These are phyloP conservation scores for Ajuga chamaepitys DNA, from an alignment of 257 asterid genomes.

Conservation along the genomic window DNA sequence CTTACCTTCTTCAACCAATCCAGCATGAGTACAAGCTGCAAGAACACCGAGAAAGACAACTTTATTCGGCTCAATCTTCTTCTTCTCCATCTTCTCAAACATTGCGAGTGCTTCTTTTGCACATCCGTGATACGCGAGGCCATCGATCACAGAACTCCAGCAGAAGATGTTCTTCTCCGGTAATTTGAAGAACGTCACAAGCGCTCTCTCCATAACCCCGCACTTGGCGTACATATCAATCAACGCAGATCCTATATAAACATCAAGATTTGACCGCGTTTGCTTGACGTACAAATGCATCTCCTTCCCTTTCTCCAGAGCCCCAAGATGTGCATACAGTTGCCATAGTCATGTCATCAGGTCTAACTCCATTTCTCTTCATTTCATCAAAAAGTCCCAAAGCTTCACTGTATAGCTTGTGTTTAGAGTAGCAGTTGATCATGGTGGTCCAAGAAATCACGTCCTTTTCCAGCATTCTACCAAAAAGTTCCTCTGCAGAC, in stretches of 20 bases:
- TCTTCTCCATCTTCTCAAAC: constrained; percentile 49
- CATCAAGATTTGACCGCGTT: constrained; percentile 38
- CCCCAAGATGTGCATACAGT: constrained; percentile 82
- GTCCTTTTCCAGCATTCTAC: constrained; percentile 43
- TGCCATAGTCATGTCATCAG: constrained; percentile 77
- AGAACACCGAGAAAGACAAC: constrained; percentile 68
- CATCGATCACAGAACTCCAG: constrained; percentile 77
- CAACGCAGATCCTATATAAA: constrained; percentile 63
- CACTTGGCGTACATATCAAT: constrained; percentile 85
- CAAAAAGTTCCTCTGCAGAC: constrained; percentile 53
- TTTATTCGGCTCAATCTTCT: constrained; percentile 48
- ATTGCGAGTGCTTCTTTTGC: constrained; percentile 50
- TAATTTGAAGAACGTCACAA: constrained; percentile 58
- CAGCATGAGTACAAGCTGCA: constrained; percentile 74
- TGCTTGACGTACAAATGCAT: constrained; percentile 42
- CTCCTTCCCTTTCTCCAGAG: constrained; percentile 57
- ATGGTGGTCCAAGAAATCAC: constrained; percentile 89
- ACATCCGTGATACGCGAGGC: constrained; percentile 67
- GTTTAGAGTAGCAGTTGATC: constrained; percentile 61
- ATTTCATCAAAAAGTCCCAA: constrained; percentile 49
- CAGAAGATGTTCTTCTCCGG: constrained; percentile 59
- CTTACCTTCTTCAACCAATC: constrained; percentile 65
- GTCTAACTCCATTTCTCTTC: constrained; percentile 40
- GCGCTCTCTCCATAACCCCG: constrained; percentile 62
- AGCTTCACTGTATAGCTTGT: constrained; percentile 42